These are phyloP conservation scores for Gaultheria prostrata DNA, from an alignment of 148 eudicot genomes.

Conservation along the genomic window DNA sequence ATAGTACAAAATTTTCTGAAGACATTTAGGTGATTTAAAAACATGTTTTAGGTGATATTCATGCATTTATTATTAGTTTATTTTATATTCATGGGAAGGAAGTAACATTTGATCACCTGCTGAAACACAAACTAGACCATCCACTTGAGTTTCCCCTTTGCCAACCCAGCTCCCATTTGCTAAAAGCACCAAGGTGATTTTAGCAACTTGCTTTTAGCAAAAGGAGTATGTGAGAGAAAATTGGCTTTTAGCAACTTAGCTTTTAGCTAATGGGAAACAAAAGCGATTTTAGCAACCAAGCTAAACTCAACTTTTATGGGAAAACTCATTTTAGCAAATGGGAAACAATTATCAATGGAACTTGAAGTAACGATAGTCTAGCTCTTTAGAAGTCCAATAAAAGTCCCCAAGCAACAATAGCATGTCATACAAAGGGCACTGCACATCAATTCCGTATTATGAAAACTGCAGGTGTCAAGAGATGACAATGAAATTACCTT, in stretches of 20 bases:
- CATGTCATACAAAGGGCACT: background rate
- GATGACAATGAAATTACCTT: slow-evolving; percentile 35
- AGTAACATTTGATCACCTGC: background rate
- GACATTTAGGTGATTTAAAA: slow-evolving; percentile 1
- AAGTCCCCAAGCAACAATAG: background rate
- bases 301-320: too few species aligned
- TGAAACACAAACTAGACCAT: slow-evolving; percentile 3
- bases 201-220: too few species aligned
- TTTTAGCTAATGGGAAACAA: too few species aligned
- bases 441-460: background rate
- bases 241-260: too few species aligned
- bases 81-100: background rate
- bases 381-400: background rate
- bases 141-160: too few species aligned
- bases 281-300: too few species aligned
- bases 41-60: background rate
- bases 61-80: background rate
- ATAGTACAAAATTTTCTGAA: background rate
- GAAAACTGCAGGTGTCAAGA: background rate
- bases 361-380: background rate
- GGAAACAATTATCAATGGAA: background rate
- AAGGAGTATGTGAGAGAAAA: too few species aligned
- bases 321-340: too few species aligned
- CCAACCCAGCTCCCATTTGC: too few species aligned
- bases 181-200: too few species aligned